These are phyloP conservation scores for Sequoiadendron giganteum DNA, from an alignment of 75 land plant species.

Conservation along the genomic window DNA sequence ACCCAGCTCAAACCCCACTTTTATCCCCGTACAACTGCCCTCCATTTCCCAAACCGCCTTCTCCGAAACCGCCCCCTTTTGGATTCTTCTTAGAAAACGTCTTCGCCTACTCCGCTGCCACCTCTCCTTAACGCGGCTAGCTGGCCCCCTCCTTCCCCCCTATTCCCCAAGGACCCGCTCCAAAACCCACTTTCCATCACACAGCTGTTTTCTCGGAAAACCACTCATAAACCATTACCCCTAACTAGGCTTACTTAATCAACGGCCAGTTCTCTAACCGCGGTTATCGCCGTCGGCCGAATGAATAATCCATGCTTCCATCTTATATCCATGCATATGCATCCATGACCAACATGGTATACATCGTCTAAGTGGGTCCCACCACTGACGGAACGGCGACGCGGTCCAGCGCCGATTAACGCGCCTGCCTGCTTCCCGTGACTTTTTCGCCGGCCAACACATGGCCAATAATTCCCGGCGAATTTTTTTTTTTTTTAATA, in stretches of 20 bases:
- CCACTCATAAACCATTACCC: neutral
- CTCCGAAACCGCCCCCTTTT: neutral
- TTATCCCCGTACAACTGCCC: neutral
- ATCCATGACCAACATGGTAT: no score
- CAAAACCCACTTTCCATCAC: neutral
- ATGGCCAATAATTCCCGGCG: neutral
- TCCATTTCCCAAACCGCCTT: neutral
- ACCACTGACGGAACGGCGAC: neutral
- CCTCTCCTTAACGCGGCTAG: neutral
- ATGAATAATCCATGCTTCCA: neutral
- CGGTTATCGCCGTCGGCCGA: neutral
- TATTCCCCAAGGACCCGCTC: slow-evolving; percentile 1
- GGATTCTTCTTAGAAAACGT: neutral
- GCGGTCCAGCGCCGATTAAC: neutral
- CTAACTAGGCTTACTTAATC: neutral
- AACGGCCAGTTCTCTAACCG: neutral
- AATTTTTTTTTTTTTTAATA: neutral
- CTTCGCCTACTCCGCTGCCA: neutral
- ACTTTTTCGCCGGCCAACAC: neutral
- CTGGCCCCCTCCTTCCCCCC: neutral
- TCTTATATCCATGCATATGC: no score
- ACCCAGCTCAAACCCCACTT: slow-evolving; percentile 15
- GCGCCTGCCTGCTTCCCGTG: slow-evolving; percentile 2
- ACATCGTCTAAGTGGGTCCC: neutral
- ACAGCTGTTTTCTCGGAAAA: neutral